Evolutionary conservation across 2,329 filamentous ascomycete genomes (phyloP).

Genomic region (Sclerotinia trifoliorum): DNA sequence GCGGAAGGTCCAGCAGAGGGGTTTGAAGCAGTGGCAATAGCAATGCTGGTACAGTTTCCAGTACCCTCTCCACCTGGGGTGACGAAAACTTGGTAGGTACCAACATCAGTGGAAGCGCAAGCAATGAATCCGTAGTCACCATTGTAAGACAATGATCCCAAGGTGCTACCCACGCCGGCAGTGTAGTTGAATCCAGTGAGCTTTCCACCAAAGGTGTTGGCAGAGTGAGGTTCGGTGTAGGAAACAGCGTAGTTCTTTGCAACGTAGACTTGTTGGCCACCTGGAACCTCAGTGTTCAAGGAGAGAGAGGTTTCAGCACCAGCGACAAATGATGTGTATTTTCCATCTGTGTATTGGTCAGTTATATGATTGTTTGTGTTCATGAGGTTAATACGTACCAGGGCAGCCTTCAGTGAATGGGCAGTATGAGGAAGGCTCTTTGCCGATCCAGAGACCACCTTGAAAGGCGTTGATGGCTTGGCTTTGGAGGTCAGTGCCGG

Average conservation of each 20-base stretch:
- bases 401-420: slow-evolving; percentile 27
- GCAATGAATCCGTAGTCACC: slow-evolving; percentile 17
- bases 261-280: slow-evolving; percentile 21
- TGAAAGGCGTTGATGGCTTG: slow-evolving; percentile 1
- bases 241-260: neutral
- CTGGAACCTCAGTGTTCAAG: slow-evolving; percentile 12
- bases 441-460: slow-evolving; percentile 20
- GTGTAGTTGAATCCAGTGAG: neutral
- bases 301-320: accelerated
- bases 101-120: neutral
- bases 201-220: neutral
- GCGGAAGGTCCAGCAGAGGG: neutral
- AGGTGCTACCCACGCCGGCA: neutral
- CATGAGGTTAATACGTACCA: neutral
- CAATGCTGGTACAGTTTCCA: slow-evolving; percentile 11
- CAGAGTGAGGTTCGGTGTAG: slow-evolving; percentile 13
- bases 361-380: neutral
- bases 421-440: slow-evolving; percentile 13
- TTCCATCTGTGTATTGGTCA: slow-evolving; percentile 3
- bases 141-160: slow-evolving; percentile 1
- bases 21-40: neutral
- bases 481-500: slow-evolving; percentile 4
- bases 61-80: neutral
- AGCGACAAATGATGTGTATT: neutral
- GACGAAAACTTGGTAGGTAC: neutral